Percentiles rank a stretch among this genome's conserved stretches.
These are phyloP conservation scores for Sanghuangporus baumii DNA, from an alignment of 1,284 basidiomycete genomes.

Conservation along the genomic window DNA sequence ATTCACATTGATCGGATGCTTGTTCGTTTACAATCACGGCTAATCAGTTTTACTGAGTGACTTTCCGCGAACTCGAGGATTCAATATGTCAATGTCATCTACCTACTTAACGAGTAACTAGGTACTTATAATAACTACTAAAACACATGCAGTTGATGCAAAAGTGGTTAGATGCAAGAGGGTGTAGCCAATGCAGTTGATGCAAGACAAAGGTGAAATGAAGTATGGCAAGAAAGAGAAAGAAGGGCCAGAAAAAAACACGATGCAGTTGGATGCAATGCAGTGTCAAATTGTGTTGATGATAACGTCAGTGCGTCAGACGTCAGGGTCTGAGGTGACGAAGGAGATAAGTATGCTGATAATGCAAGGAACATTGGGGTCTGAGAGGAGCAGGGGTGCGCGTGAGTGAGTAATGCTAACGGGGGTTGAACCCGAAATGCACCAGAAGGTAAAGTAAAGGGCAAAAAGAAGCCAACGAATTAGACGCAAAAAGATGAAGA, in stretches of 20 bases:
- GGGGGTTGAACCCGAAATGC: slow-evolving; percentile 71
- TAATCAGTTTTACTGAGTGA: no score
- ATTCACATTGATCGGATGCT: no score
- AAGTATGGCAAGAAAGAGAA: background rate
- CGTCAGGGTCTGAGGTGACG: background rate
- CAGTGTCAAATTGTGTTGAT: background rate
- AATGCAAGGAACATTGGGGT: background rate
- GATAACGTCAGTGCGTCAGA: background rate
- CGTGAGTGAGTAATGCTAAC: slow-evolving; percentile 30
- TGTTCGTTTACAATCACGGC: no score
- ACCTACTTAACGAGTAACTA: no score
- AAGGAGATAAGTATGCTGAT: background rate
- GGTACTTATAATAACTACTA: background rate
- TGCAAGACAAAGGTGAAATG: slow-evolving; percentile 9
- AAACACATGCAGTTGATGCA: slow-evolving; percentile 33
- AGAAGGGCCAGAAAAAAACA: background rate
- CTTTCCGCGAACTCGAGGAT: no score
- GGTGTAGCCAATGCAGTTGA: slow-evolving; percentile 16
- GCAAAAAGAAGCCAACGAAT: background rate
- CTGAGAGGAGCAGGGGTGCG: background rate
- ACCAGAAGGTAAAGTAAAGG: slow-evolving; percentile 16
- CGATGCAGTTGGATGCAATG: background rate
- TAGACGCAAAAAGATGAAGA: background rate
- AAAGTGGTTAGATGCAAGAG: background rate
- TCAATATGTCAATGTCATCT: no score